Conservation (phyloP, 768 basidiomycete species). For the Hygrophorus pudorinus region DNA sequence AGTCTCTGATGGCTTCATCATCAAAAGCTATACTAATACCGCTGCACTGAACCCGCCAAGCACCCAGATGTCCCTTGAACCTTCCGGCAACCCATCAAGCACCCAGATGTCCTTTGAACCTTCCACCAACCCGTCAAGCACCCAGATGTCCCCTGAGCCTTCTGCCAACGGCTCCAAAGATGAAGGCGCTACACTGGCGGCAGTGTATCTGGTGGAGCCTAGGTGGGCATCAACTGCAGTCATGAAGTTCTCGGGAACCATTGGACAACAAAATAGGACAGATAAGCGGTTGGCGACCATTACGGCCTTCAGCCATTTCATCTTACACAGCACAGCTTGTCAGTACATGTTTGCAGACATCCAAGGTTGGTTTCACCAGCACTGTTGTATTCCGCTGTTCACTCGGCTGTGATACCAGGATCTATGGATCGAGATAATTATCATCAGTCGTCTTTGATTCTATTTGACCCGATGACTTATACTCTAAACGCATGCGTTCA, state of each 20-base stretch:
- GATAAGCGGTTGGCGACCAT: slow-evolving; percentile 1
- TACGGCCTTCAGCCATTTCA: neutral
- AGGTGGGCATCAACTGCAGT: neutral
- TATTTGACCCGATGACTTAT: neutral
- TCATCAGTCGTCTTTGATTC: neutral
- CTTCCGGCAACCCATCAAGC: no score
- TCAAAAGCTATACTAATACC: neutral
- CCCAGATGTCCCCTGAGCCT: no score
- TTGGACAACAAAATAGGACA: neutral
- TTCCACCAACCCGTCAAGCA: no score
- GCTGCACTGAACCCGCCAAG: neutral
- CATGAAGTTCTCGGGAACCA: neutral
- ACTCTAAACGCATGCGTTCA: neutral
- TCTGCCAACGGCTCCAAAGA: no score
- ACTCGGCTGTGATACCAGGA: no score
- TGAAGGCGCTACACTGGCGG: no score
- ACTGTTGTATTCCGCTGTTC: no score
- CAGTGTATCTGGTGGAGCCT: slow-evolving; percentile 1
- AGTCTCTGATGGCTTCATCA: neutral
- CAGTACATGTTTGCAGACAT: no score
- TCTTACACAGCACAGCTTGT: no score
- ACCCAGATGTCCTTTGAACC: no score
- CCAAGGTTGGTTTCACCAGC: no score
- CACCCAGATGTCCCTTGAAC: no score
- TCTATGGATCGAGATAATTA: neutral